Percentiles rank a stretch among this genome's conserved stretches.
Conservation (phyloP, 805 yeast genomes). For the Tetrapisispora fleetii region DNA sequence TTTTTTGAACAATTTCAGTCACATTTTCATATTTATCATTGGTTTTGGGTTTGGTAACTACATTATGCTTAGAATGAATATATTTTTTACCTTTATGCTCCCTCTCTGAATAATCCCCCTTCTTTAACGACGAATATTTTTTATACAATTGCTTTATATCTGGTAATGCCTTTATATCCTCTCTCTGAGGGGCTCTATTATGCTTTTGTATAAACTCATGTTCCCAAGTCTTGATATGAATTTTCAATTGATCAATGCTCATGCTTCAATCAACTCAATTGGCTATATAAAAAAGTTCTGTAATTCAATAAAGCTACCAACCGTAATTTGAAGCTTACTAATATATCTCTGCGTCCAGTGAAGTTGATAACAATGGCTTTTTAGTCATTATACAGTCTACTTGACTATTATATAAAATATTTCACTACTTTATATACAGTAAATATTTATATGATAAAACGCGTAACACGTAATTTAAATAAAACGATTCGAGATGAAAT, state of each 20-base stretch:
- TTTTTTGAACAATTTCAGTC: background rate
- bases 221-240: slow-evolving; percentile 42
- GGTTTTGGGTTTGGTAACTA: too few species aligned
- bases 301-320: too few species aligned
- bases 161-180: slow-evolving; percentile 37
- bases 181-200: slow-evolving; percentile 38
- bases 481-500: background rate
- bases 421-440: background rate
- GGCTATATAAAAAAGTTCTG: too few species aligned
- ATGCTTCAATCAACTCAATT: background rate
- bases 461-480: background rate
- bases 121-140: slow-evolving; percentile 25
- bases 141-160: slow-evolving; percentile 30
- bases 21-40: background rate
- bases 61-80: background rate
- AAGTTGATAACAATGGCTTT: background rate
- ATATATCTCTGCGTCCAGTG: background rate
- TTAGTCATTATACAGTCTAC: too few species aligned
- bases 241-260: background rate
- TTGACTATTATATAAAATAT: background rate
- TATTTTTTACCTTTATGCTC: background rate
- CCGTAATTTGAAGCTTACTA: too few species aligned
- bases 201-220: slow-evolving; percentile 31
- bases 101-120: background rate
- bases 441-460: background rate